Base-by-base conservation (phyloP, 169 alveolate species). In the Theileria sp. region DNA sequence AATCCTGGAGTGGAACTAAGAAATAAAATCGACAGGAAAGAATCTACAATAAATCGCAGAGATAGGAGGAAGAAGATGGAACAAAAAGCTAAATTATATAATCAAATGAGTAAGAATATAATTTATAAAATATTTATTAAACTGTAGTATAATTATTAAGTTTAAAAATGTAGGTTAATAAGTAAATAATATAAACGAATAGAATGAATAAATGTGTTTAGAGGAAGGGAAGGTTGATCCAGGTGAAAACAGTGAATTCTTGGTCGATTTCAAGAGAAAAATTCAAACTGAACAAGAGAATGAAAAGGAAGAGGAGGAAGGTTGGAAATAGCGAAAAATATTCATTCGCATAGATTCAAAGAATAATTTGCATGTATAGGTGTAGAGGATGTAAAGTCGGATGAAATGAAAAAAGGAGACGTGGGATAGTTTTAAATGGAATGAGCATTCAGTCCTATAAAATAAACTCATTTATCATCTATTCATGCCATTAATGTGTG, bases 1-100 rank as follows among this genome's bases (percentile, higher is more conserved):
- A 83, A 83, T 49, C 89, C 89, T 15, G 89, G 89, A 34, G 89
- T 83, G 26, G 89, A 83, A 69, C 78, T 77, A n/a, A 81, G 89
- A 38, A 78, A 83, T 60, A 79, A 74, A 5, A 77, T 83, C 19
- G 89, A 83, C 78, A 65, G 81, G 75, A 49, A 54, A 36, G 79
- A 69, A 49, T 19, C 77, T n/a, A 74, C 86, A 12, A 7, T 78
- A 44, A 32, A 62, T 12, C 28, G 66, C 19, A 38, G 26, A 25
- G 49, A 74, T 19, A 50, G 80, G 56, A 58, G 86, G 10, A 75
- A 44, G 23, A 79, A 86, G 25, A 77, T 83, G 50, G 86, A 67
- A 58, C 77, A 72, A 34, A 83, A 83, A 77, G 86, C 89, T 0
- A 66, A 49, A 4, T 19, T 83, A 38, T 83, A 83, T 49, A 78